These are phyloP conservation scores for Plicaturopsis crispa DNA, from an alignment of 768 basidiomycete genomes.

Conservation along the genomic window DNA sequence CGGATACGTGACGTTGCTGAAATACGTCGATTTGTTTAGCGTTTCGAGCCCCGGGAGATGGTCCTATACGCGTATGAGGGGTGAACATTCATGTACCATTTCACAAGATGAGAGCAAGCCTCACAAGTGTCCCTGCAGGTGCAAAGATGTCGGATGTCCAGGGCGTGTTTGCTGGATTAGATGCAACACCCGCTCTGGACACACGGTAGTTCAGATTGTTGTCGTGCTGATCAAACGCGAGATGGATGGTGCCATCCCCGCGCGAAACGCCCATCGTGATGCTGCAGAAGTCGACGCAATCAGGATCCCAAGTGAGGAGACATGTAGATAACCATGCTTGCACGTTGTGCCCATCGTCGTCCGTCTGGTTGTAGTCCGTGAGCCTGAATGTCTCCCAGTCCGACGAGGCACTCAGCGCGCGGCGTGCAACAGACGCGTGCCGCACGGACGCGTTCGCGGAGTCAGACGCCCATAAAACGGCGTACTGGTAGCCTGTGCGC, in stretches of 20 bases:
- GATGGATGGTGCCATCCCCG: slow-evolving; percentile 26
- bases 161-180: slow-evolving; percentile 13
- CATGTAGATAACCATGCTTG: slow-evolving; percentile 6
- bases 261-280: slow-evolving; percentile 28
- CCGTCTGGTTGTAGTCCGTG: slow-evolving; percentile 26
- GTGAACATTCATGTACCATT: not conserved
- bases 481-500: slow-evolving; percentile 29
- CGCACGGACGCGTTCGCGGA: slow-evolving; percentile 19
- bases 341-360: slow-evolving; percentile 29
- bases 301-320: not conserved
- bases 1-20: slow-evolving; percentile 29
- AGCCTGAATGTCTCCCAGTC: slow-evolving; percentile 23
- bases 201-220: slow-evolving; percentile 25
- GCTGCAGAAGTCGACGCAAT: slow-evolving; percentile 8
- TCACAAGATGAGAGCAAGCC: slow-evolving; percentile 4
- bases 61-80: slow-evolving; percentile 19
- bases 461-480: slow-evolving; percentile 21
- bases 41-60: slow-evolving; percentile 24
- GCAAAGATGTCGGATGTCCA: slow-evolving; percentile 22
- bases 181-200: slow-evolving; percentile 21
- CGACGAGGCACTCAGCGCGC: slow-evolving; percentile 13
- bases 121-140: slow-evolving; percentile 16
- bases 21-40: slow-evolving; percentile 20
- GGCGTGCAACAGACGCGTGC: slow-evolving; percentile 18
- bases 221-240: slow-evolving; percentile 30